A percentile compares a stretch with the other conserved stretches of the same genome.
Conservation (phyloP, 305 asterid species). For the Fraxinus latifolia region DNA sequence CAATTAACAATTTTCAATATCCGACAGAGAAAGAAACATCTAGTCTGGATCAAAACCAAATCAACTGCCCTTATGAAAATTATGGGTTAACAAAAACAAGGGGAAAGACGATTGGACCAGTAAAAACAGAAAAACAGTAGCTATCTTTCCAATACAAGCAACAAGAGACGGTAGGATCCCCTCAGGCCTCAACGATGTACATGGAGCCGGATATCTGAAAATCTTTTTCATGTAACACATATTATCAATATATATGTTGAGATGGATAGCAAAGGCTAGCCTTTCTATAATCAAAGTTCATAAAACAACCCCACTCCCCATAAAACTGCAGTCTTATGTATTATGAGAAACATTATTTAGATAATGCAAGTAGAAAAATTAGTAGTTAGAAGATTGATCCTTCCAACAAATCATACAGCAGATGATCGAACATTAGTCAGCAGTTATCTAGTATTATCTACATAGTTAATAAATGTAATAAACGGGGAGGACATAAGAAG, state of each 20-base stretch:
- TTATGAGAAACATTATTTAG: not conserved
- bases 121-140: not conserved
- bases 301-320: not conserved
- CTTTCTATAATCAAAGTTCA: not conserved
- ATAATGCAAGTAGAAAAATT: not conserved
- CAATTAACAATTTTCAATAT: constrained; percentile 7
- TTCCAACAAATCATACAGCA: not conserved
- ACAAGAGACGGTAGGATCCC: not conserved
- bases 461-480: not conserved
- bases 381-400: not conserved
- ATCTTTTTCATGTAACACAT: not conserved
- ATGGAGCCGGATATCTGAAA: not conserved
- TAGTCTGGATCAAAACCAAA: not conserved
- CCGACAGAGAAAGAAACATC: constrained; percentile 16
- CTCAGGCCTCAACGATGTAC: not conserved
- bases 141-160: not conserved
- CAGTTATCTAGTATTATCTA: not conserved
- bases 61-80: not conserved
- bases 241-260: not conserved
- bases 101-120: not conserved
- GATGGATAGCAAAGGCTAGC: not conserved
- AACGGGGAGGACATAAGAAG: not conserved
- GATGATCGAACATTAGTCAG: not conserved
- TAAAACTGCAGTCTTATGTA: not conserved
- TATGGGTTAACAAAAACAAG: not conserved